These are phyloP conservation scores for Yamadazyma conglobata DNA, from an alignment of 1,139 yeast genomes.

Conservation along the genomic window DNA sequence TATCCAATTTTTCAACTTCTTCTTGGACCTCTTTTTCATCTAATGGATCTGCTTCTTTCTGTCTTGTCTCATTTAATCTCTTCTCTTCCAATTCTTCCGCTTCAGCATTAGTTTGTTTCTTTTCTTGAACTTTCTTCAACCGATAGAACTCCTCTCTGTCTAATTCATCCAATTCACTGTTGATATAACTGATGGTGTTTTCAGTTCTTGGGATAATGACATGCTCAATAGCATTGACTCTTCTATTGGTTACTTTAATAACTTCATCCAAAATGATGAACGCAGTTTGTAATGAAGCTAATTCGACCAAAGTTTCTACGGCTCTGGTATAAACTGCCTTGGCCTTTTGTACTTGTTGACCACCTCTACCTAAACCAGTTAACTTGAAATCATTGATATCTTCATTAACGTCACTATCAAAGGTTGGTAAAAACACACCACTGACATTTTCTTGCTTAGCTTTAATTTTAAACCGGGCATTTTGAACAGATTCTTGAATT, in stretches of 20 bases:
- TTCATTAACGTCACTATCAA: slow-evolving; percentile 79
- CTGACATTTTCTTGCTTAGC: slow-evolving; percentile 96
- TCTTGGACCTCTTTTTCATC: slow-evolving; percentile 17
- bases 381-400: slow-evolving; percentile 88
- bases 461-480: slow-evolving; percentile 84
- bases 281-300: slow-evolving; percentile 94
- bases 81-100: slow-evolving; percentile 48
- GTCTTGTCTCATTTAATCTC: slow-evolving; percentile 22
- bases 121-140: slow-evolving; percentile 93
- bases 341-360: slow-evolving; percentile 96
- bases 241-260: slow-evolving; percentile 93
- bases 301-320: slow-evolving; percentile 91
- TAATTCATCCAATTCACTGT: slow-evolving; percentile 93
- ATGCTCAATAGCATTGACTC: slow-evolving; percentile 98
- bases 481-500: slow-evolving; percentile 89
- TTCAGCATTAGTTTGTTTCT: slow-evolving; percentile 80
- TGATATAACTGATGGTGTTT: slow-evolving; percentile 88
- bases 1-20: slow-evolving; percentile 24
- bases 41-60: slow-evolving; percentile 15
- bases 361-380: slow-evolving; percentile 98
- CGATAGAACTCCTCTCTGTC: slow-evolving; percentile 98
- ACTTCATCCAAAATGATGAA: slow-evolving; percentile 96
- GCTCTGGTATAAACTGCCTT: slow-evolving; percentile 90
- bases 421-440: slow-evolving; percentile 92
- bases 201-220: slow-evolving; percentile 97